Conservation (phyloP, 306 rosid genomes). For the Urtica urens region DNA sequence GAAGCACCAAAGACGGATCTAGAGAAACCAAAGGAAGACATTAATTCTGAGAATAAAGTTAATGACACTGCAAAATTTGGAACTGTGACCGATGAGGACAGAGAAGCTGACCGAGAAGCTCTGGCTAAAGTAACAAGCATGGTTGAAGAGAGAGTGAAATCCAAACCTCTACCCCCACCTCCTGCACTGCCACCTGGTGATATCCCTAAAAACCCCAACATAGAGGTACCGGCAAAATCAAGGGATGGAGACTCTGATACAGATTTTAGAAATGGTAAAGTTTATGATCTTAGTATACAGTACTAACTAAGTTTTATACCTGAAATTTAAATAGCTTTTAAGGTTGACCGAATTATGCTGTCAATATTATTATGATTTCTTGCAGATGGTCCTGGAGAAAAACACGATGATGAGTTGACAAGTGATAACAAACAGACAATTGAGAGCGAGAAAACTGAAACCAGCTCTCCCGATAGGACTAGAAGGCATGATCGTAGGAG, state of each 20-base stretch:
- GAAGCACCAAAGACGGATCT: slow-evolving; percentile 35
- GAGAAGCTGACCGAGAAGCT: slow-evolving; percentile 62
- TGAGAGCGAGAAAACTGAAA: slow-evolving; percentile 73
- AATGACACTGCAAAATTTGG: slow-evolving; percentile 51
- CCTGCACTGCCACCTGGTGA: slow-evolving; percentile 49
- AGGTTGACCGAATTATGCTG: too few species aligned
- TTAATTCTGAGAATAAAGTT: slow-evolving; percentile 48
- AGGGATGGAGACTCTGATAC: slow-evolving; percentile 69
- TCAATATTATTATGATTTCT: slow-evolving; percentile 6
- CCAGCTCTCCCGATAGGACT: slow-evolving; percentile 64
- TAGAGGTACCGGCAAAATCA: slow-evolving; percentile 44
- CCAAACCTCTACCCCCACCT: slow-evolving; percentile 72
- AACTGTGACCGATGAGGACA: slow-evolving; percentile 76
- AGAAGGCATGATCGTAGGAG: slow-evolving; percentile 75
- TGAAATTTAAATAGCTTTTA: too few species aligned
- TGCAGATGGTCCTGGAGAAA: slow-evolving; percentile 63
- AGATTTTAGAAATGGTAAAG: slow-evolving; percentile 54
- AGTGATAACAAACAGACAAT: slow-evolving; percentile 44
- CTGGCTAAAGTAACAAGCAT: slow-evolving; percentile 54
- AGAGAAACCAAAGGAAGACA: slow-evolving; percentile 45
- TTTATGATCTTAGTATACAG: too few species aligned
- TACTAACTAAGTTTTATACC: too few species aligned
- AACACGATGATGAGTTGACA: slow-evolving; percentile 55
- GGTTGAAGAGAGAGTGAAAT: slow-evolving; percentile 83
- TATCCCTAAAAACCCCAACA: slow-evolving; percentile 31